phyloP scores from a whole-genome alignment of 768 basidiomycete species.

The Lentinus brumalis region DNA sequence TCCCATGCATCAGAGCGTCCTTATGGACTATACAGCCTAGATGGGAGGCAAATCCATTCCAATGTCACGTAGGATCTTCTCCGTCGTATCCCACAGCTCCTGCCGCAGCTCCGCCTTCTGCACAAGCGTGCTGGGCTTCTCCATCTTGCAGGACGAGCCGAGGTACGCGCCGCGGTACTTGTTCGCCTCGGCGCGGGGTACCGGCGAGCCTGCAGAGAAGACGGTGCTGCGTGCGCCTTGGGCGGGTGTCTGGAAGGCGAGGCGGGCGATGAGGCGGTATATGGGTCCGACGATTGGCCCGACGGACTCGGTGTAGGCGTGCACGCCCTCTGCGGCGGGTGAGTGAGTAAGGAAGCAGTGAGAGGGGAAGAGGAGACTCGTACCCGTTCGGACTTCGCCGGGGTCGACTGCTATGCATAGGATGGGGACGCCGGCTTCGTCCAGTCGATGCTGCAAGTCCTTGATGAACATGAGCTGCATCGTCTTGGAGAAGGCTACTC shows the following conservation, averaged over 20 bases:
- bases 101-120: slow-evolving; percentile 10
- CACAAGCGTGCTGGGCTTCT: not conserved
- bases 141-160: slow-evolving; percentile 11
- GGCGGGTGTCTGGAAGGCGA: slow-evolving; percentile 11
- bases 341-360: not conserved
- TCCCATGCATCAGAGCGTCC: too few species aligned
- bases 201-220: slow-evolving; percentile 26
- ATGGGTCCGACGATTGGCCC: slow-evolving; percentile 13
- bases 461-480: slow-evolving; percentile 24
- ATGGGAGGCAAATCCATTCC: slow-evolving; percentile 3
- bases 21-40: not conserved
- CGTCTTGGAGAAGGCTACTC: slow-evolving; percentile 8
- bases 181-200: slow-evolving; percentile 5
- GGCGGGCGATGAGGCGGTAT: slow-evolving; percentile 13
- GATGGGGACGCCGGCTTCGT: slow-evolving; percentile 34
- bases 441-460: slow-evolving; percentile 28
- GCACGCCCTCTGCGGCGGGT: slow-evolving; percentile 17
- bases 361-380: not conserved
- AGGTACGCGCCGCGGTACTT: slow-evolving; percentile 21
- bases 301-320: slow-evolving; percentile 16
- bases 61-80: slow-evolving; percentile 16
- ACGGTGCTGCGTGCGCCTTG: slow-evolving; percentile 24
- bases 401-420: slow-evolving; percentile 38
- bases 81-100: slow-evolving; percentile 29
- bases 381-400: slow-evolving; percentile 36